phyloP scores from a whole-genome alignment of 768 basidiomycete genomes.

The Dioszegia hungarica region DNA sequence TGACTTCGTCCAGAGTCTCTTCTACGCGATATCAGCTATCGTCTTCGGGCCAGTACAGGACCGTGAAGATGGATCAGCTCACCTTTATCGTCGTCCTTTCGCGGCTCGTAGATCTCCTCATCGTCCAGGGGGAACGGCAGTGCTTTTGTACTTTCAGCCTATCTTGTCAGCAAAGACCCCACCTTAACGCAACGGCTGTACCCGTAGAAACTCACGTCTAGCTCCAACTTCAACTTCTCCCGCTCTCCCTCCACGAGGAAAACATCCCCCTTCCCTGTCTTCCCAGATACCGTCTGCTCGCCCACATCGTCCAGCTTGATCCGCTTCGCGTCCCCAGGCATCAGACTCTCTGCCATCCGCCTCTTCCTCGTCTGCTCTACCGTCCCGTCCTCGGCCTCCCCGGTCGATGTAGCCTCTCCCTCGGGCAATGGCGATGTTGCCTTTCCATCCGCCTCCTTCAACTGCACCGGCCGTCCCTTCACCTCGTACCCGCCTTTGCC shows the following conservation, averaged over 20 bases:
- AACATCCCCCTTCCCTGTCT: conserved; percentile 37
- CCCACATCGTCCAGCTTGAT: background rate
- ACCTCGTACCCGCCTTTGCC: background rate
- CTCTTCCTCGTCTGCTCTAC: background rate
- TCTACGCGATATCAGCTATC: conserved; percentile 17
- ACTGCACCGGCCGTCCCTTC: background rate
- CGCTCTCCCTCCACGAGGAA: conserved; percentile 39
- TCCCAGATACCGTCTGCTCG: background rate
- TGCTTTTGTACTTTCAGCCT: conserved; percentile 15
- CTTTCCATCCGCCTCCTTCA: too few species aligned
- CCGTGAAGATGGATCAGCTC: too few species aligned
- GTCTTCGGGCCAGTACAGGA: too few species aligned
- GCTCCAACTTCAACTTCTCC: conserved; percentile 18
- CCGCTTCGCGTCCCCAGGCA: background rate
- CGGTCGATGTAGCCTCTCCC: too few species aligned
- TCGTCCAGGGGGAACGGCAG: conserved; percentile 45
- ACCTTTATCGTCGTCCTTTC: conserved; percentile 32
- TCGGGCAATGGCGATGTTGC: too few species aligned
- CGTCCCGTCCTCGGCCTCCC: too few species aligned
- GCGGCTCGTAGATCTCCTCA: conserved; percentile 47
- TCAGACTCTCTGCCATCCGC: too few species aligned
- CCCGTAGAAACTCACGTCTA: conserved; percentile 32
- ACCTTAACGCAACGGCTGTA: too few species aligned
- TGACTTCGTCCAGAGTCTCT: conserved; percentile 43
- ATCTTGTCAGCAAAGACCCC: too few species aligned